Base-by-base conservation (phyloP, 345 rosid species). In the Cardamine chenopodiifolia region DNA sequence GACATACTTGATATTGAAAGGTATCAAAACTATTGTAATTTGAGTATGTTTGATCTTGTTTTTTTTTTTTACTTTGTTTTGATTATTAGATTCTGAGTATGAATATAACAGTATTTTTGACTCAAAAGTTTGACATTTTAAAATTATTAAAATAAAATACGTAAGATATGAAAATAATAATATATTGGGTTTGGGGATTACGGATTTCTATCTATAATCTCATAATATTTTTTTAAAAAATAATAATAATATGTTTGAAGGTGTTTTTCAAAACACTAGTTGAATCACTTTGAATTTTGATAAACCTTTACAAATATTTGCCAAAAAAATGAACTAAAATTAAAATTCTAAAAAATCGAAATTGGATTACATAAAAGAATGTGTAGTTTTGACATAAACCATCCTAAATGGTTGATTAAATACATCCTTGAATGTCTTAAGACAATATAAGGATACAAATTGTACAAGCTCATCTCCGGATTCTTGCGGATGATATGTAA, bases 401-500 rank as follows among this genome's bases (percentile, higher is more conserved):
- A 13, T 40, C n/a, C 1, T 4, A 40, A 15, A 44, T 44, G 48
- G 19, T n/a, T 58, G 26, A 37, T 58, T 58, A 34, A 18, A 34
- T 34, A 2, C n/a, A 49, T 17, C 42, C 2, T 9, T 23, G 1
- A 17, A 6, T 58, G n/a, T 18, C 14, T 28, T 58, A 32, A 11
- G 26, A 58, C 57, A 66, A 32, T 34, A 19, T 14, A 4, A 34
- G 15, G 1, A 7, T 32, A 32, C 32, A 34, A 66, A 26, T 20
- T 3, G 18, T 8, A 23, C 5, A 22, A 15, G 49, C 26, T 23
- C n/a, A 15, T 34, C 17, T 52, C 29, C 7, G 22, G 23, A 8
- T 52, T 34, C 26, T 42, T 42, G 37, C 23, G 37, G 68, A 5
- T 63, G 68, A n/a, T 66, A 54, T n/a, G 39, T 53, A 39, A 68